Base-by-base conservation (phyloP, 257 asterid genomes). In the Nicotiana attenuata region DNA sequence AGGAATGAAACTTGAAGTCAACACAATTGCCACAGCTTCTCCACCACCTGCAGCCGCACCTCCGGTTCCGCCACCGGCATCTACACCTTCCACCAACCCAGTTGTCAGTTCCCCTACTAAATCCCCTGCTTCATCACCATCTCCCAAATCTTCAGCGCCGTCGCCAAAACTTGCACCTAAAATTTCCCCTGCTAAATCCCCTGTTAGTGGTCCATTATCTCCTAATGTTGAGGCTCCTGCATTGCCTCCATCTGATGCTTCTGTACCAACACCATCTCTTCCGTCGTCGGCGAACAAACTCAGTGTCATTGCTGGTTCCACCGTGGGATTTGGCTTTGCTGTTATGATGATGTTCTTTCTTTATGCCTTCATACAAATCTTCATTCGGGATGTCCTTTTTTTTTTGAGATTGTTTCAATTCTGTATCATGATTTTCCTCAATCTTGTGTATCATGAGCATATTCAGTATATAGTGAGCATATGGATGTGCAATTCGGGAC, bases 1-100 rank as follows among this genome's bases (percentile, higher is more conserved):
- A 38, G 95, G 98, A 82, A 94, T 92, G 98, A 94, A 94, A 73
- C 19, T 94, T 69, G 81, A 84, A 55, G 85, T 94, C 71, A 80
- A 84, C 84, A 86, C 86, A 75, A 65, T 84, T 10, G 86, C 90
- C 20, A 57, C 73, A 0, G 84, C 86, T 80, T 24, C 96, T 7
- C 31, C 94, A 38, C 87, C 91, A 2, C 83, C 85, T 4, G 83
- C 91, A 0, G 65, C 84, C 22, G 24, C 77, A n/a, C 38, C 81
- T 1, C 76, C 85, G 0, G 8, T 60, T 2, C 31, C 64, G 8
- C 60, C 76, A 28, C 64, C 84, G 10, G 55, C 85, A 1, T 56
- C 82, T 5, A 16, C 75, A 41, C 80, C 78, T 38, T 80, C 90
- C 57, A 52, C 59, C 52, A 69, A 83, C 8, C 87, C 87, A 41